These are phyloP conservation scores for Pythium apleroticum DNA, from an alignment of 352 stramenopile species.

Conservation along the genomic window DNA sequence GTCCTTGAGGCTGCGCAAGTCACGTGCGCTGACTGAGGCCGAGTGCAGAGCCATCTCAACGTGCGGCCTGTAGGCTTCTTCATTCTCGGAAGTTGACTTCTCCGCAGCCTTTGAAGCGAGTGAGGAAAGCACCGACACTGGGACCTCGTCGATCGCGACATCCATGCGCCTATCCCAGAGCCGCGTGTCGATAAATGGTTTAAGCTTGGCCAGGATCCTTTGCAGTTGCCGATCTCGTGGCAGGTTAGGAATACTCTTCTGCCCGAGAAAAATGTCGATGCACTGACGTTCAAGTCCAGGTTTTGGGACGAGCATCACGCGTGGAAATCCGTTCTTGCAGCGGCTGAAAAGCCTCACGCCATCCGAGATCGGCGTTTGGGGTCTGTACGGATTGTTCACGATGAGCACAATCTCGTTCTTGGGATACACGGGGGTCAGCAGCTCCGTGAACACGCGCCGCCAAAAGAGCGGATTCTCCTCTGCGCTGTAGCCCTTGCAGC, in stretches of 20 bases:
- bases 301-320: not conserved
- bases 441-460: not conserved
- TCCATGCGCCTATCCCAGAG: not conserved
- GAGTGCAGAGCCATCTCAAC: not conserved
- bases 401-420: not conserved
- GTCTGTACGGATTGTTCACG: not conserved
- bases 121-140: not conserved
- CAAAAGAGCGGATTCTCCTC: not conserved
- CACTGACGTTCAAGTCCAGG: not conserved
- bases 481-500: not conserved
- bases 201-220: not conserved
- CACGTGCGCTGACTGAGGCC: not conserved
- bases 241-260: not conserved
- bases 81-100: not conserved
- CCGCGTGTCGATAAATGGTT: not conserved
- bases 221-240: not conserved
- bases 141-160: not conserved
- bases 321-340: not conserved
- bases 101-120: not conserved
- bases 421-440: not conserved
- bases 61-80: not conserved
- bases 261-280: not conserved
- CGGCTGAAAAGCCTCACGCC: not conserved
- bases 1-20: not conserved
- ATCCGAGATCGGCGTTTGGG: not conserved